Evolutionary conservation across 768 basidiomycete genomes (phyloP), one percentile per base, ranked within the genome.

Genomic region (Zangia roseola): DNA sequence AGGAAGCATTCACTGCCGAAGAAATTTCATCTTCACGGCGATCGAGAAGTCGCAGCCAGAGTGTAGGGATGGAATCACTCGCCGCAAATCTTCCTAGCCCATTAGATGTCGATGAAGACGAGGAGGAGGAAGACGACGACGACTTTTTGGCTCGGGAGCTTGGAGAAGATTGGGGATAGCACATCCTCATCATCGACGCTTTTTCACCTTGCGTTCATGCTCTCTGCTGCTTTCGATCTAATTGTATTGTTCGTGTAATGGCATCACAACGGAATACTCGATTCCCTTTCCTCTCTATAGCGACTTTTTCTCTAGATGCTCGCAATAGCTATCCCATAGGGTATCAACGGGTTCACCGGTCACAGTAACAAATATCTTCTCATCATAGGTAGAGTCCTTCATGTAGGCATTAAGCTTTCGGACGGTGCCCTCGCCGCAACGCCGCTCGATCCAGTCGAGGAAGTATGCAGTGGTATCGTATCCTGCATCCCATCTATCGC

Each of bases 81-180:
- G 30, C 44, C 7, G 25, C 47, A 36, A 51, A 51, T 48, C 40
- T 51, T 45, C 50, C 59, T 35, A 62, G 60, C 47, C 56, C 60
- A 4, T 66, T 73, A 0, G 79, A 75, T 0, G 80, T 13, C 3
- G 30, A 31, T 4, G 30, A 31, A 2, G 78, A 75, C 1, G 77
- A 77, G 2, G 78, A 75, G 0, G 81, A 81, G 1, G 77, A 79
- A 2, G 86, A 87, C 5, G 86, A 87, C 1, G 87, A 88, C 35
- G 88, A 90, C 62, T 89, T 89, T 62, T 71, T 90, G n/a, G 82
- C 87, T n/a, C 76, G 83, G 33, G 89, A 86, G 60, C 71, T 91
- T 56, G 86, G 82, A 61, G 85, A 85, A 62, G 87, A 89, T 51
- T 81, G 77, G 81, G 84, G 86, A 80, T 90, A 83, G 68, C 57